Evolutionary conservation across 2,329 filamentous ascomycete genomes (phyloP).

Genomic region (Ceratocystis ficicola): DNA sequence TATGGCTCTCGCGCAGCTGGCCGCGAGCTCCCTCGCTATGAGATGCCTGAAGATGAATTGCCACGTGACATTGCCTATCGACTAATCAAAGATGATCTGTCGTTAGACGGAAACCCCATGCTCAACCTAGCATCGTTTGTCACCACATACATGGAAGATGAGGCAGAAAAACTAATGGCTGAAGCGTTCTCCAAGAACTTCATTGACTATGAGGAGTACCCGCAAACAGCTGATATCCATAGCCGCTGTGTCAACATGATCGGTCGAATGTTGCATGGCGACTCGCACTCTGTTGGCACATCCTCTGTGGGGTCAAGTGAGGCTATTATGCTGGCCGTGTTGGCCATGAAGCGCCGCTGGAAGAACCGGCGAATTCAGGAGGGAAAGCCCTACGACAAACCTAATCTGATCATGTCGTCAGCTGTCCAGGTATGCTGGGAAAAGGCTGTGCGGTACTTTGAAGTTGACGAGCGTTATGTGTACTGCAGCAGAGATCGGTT

Average conservation of each 20-base stretch:
- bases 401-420: constrained; percentile 91
- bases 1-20: constrained; percentile 79
- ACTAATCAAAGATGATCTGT: constrained; percentile 92
- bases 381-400: constrained; percentile 66
- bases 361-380: constrained; percentile 71
- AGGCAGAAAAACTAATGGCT: constrained; percentile 90
- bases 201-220: constrained; percentile 79
- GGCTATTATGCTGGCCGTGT: constrained; percentile 67
- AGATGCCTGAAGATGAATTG: constrained; percentile 88
- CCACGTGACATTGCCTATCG: constrained; percentile 85
- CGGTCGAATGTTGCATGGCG: constrained; percentile 70
- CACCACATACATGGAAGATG: constrained; percentile 95
- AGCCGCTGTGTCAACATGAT: constrained; percentile 91
- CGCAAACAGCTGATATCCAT: constrained; percentile 71
- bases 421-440: constrained; percentile 95
- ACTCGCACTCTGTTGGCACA: constrained; percentile 62
- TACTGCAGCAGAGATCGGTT: constrained; percentile 50
- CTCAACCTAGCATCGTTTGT: constrained; percentile 83
- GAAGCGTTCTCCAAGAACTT: constrained; percentile 93
- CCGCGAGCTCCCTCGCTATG: constrained; percentile 64
- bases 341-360: constrained; percentile 96
- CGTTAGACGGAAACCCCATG: constrained; percentile 81
- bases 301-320: constrained; percentile 84
- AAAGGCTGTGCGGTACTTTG: constrained; percentile 80
- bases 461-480: constrained; percentile 77